Conservation (phyloP, 202 grass and related monocot genomes). For the Saccharum hybrid region DNA sequence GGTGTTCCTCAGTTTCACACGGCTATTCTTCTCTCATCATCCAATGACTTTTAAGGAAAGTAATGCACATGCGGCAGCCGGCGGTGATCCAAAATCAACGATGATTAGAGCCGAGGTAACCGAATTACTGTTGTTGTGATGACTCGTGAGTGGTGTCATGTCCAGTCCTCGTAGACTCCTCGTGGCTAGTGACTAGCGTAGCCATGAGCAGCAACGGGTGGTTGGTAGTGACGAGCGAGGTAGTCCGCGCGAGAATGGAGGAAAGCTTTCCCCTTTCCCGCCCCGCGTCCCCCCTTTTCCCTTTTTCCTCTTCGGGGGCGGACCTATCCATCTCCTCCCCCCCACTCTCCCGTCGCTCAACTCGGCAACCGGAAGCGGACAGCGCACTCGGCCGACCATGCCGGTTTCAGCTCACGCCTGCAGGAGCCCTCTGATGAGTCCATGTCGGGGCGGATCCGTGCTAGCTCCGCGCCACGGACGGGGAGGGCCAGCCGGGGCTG, state of each 20-base stretch:
- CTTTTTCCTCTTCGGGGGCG: slow-evolving; percentile 5
- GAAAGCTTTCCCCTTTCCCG: slow-evolving; percentile 11
- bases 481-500: no score
- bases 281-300: neutral
- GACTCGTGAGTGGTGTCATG: neutral
- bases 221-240: neutral
- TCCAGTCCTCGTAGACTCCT: neutral
- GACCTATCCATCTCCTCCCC: neutral
- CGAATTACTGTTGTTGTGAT: neutral
- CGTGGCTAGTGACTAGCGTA: neutral
- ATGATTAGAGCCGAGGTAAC: neutral
- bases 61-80: no score
- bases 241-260: neutral
- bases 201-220: no score
- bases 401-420: no score
- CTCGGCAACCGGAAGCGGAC: no score
- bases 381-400: no score
- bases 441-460: no score
- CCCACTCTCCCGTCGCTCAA: neutral
- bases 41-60: no score
- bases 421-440: no score
- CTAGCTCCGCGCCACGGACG: no score
- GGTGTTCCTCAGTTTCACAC: no score
- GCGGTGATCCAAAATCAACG: neutral
- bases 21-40: neutral